A percentile compares a stretch with the other conserved stretches of the same genome.
phyloP scores from a whole-genome alignment of 441 rosid species.

The Flueggea neowawraea region DNA sequence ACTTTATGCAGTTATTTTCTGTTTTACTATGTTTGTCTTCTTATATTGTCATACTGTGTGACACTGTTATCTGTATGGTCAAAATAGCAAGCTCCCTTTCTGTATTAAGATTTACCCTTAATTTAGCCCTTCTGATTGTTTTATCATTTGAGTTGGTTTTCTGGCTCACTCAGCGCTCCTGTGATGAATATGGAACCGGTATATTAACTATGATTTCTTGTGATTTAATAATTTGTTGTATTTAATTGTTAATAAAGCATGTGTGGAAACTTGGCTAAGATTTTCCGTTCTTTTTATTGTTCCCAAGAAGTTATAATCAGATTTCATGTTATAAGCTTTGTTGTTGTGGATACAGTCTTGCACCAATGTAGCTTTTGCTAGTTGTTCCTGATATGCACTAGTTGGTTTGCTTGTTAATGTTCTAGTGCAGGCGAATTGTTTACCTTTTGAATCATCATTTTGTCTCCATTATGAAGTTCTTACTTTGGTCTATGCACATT shows the following conservation, averaged over 20 bases:
- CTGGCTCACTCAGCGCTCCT: too few species aligned
- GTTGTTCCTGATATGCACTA: background rate
- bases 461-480: too few species aligned
- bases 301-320: too few species aligned
- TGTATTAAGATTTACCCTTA: too few species aligned
- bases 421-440: background rate
- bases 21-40: background rate
- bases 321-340: background rate
- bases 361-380: background rate
- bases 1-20: constrained; percentile 1
- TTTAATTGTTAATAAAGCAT: background rate
- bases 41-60: constrained; percentile 8
- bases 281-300: background rate
- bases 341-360: background rate
- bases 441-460: too few species aligned
- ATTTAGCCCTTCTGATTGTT: too few species aligned
- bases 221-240: too few species aligned
- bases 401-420: background rate
- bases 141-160: too few species aligned
- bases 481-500: too few species aligned
- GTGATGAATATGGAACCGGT: too few species aligned
- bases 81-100: too few species aligned
- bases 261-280: background rate
- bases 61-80: too few species aligned
- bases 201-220: constrained; percentile 30